phyloP scores from a whole-genome alignment of 768 basidiomycete genomes.

The Suillus alpinus region DNA sequence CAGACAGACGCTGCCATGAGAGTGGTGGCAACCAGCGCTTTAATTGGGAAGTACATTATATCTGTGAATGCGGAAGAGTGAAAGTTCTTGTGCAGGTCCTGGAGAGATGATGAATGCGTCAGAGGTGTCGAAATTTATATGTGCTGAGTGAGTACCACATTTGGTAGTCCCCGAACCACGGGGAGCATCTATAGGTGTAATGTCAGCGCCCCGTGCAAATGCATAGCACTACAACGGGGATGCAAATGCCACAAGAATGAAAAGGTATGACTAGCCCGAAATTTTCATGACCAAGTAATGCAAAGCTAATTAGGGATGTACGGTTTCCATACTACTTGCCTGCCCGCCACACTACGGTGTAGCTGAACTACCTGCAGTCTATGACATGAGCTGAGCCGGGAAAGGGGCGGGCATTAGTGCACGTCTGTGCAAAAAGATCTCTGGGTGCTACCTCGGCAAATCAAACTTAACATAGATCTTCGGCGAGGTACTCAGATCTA shows the following conservation, averaged over 20 bases:
- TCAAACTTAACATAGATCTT: neutral
- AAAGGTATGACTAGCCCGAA: neutral
- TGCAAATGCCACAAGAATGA: neutral
- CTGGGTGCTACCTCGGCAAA: neutral
- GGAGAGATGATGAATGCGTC: neutral
- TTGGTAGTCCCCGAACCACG: neutral
- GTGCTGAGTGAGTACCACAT: neutral
- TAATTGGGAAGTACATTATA: neutral
- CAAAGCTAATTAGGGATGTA: neutral
- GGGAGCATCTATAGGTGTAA: neutral
- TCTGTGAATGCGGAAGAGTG: neutral
- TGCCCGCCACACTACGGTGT: neutral
- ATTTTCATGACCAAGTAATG: neutral
- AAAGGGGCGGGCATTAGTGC: neutral
- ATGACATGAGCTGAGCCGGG: neutral
- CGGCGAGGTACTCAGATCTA: neutral
- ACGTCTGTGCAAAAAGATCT: neutral
- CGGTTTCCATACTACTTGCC: neutral
- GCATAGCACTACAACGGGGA: neutral
- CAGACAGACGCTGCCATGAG: constrained; percentile 1
- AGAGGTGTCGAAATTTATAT: neutral
- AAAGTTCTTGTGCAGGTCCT: neutral
- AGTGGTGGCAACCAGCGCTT: neutral
- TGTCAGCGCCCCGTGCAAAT: neutral
- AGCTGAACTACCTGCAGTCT: neutral